Base-by-base conservation (phyloP, 148 eudicot species). In the Linanthus parryae region DNA sequence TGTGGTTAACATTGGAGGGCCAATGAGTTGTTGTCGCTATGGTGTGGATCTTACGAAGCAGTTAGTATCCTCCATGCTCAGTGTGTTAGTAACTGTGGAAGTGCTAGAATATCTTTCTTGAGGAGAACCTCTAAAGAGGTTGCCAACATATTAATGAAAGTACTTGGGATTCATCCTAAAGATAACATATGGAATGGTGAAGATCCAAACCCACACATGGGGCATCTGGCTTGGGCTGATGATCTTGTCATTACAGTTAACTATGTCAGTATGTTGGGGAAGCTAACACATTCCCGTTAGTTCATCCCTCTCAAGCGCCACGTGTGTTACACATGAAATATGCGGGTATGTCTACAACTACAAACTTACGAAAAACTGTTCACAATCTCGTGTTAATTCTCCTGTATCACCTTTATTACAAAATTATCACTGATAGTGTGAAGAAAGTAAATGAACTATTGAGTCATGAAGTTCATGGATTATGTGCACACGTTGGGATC, bases 1-100 rank as follows among this genome's bases (percentile, higher is more conserved):
- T 16, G 98, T 92, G 45, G 98, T 92, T 54, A 92, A 79, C 58
- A 68, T 92, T 53, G 98, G 98, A 52, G 98, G 98, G 22, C 96
- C 98, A 21, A 76, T 94, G 87, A 71, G 98, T 92, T 85, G 78
- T 61, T 89, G 97, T 53, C 73, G 71, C 57, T 89, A 85, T 58
- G 90, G 90, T 71, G 75, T 68, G 37, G 97, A 89, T 56, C 88
- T 89, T 51, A 90, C 95, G 18, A 64, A 40, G 49, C 81, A 85
- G 73, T 68, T 89, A 59, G 63, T 65, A 29, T 72, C 77, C 20
- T 75, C 73, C 47, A 43, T 89, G 63, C 69, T 55, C 44, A 77
- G 72, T 50, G 71, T 72, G 53, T 83, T 82, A 58, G 79, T 52
- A 79, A 58, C 64, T 85, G 95, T 63, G 97, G 97, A 30, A 71